phyloP scores from a whole-genome alignment of 352 stramenopile genomes.

The Globisporangium alternatum region DNA sequence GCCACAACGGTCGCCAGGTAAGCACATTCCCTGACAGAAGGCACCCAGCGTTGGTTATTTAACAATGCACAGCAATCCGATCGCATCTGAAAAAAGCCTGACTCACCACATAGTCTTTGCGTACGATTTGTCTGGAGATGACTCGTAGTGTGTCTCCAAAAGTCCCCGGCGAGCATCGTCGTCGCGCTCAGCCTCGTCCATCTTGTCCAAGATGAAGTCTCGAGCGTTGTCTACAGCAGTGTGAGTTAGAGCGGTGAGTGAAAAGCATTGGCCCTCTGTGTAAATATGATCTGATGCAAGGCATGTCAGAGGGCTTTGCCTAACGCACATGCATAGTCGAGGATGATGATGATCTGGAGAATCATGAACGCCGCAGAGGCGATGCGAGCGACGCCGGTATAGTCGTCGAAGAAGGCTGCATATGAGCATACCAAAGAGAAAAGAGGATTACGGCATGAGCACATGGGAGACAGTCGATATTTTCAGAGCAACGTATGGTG shows the following conservation, averaged over 20 bases:
- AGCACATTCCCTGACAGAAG: conserved; percentile 37
- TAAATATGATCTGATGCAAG: no score
- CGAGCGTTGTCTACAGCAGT: conserved; percentile 49
- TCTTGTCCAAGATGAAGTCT: conserved; percentile 68
- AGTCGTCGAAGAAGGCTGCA: conserved; percentile 65
- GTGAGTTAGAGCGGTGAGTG: background rate
- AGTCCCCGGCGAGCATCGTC: conserved; percentile 49
- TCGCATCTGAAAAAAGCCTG: background rate
- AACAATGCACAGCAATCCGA: background rate
- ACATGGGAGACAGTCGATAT: no score
- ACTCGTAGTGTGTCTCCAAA: conserved; percentile 32
- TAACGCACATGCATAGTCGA: conserved; percentile 62
- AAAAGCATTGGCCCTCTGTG: background rate
- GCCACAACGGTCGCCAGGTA: conserved; percentile 52
- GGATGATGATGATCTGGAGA: conserved; percentile 79
- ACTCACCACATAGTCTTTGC: conserved; percentile 27
- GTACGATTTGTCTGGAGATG: conserved; percentile 10
- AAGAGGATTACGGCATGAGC: background rate
- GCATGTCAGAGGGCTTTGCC: no score
- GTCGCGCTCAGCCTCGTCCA: conserved; percentile 57
- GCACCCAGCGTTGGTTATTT: background rate
- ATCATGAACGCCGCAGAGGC: conserved; percentile 65
- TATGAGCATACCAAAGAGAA: background rate
- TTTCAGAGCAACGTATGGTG: background rate
- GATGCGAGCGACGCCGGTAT: conserved; percentile 56